A percentile compares a stretch with the other conserved stretches of the same genome.
Evolutionary conservation across 2,329 filamentous ascomycete species (phyloP).

Genomic region (Clathrospora elynae): DNA sequence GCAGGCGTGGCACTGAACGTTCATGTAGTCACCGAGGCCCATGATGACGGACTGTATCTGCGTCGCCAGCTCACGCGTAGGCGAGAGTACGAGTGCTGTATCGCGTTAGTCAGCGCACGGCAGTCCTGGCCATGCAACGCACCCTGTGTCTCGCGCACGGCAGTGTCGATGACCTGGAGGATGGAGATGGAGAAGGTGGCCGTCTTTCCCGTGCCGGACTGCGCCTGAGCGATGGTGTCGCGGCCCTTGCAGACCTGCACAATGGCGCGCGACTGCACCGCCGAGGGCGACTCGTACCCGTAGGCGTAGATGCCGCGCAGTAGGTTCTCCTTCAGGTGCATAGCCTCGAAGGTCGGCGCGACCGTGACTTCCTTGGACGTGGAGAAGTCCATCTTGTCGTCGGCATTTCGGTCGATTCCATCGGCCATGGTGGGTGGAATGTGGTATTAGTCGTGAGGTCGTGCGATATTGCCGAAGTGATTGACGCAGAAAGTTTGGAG

Average conservation of each 20-base stretch:
- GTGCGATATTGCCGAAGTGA: conserved; percentile 10
- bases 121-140: conserved; percentile 16
- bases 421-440: conserved; percentile 74
- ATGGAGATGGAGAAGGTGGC: conserved; percentile 96
- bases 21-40: conserved; percentile 99
- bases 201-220: conserved; percentile 96
- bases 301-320: conserved; percentile 98
- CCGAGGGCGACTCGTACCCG: conserved; percentile 96
- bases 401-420: conserved; percentile 86
- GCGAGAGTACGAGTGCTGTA: conserved; percentile 85
- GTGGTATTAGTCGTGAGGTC: conserved; percentile 8
- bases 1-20: conserved; percentile 97
- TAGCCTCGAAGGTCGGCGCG: conserved; percentile 72
- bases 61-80: conserved; percentile 93
- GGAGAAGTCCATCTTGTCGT: conserved; percentile 97
- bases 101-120: conserved; percentile 17
- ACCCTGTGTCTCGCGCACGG: conserved; percentile 85
- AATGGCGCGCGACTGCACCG: conserved; percentile 96
- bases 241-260: conserved; percentile 99
- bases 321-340: conserved; percentile 97
- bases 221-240: conserved; percentile 97
- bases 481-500: conserved; percentile 33
- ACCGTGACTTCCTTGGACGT: conserved; percentile 98
- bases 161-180: conserved; percentile 93
- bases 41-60: conserved; percentile 99